phyloP scores from a whole-genome alignment of 208 protist species.

The Leishmania amazonensis region DNA sequence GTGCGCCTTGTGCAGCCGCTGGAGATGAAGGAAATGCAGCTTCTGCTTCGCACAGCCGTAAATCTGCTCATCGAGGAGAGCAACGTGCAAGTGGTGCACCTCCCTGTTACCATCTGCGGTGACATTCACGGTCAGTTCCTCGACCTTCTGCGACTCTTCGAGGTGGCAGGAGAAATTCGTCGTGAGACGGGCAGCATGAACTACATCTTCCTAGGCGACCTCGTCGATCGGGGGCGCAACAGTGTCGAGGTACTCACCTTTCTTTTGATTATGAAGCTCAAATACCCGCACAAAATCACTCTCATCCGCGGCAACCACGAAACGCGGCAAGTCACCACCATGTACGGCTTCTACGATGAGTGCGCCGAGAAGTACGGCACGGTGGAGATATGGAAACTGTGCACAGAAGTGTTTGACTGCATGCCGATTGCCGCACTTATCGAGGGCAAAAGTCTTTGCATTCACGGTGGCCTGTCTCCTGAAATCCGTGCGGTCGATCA shows the following conservation, averaged over 20 bases:
- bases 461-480: constrained; percentile 98
- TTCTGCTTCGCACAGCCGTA: constrained; percentile 60
- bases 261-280: constrained; percentile 93
- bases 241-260: constrained; percentile 94
- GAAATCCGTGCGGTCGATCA: constrained; percentile 91
- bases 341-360: constrained; percentile 95
- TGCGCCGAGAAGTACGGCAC: constrained; percentile 84
- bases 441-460: constrained; percentile 95
- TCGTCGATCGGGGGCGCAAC: constrained; percentile 96
- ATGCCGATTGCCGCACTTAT: constrained; percentile 98
- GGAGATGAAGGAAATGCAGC: constrained; percentile 68
- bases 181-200: constrained; percentile 61
- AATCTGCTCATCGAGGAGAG: constrained; percentile 86
- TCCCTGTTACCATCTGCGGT: constrained; percentile 98
- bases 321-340: constrained; percentile 79
- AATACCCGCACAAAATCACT: constrained; percentile 82
- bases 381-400: constrained; percentile 97
- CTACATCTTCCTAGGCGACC: constrained; percentile 96
- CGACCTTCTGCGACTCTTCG: constrained; percentile 96
- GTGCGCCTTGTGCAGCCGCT: constrained; percentile 60
- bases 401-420: constrained; percentile 99
- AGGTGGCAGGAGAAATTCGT: constrained; percentile 90
- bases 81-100: constrained; percentile 94
- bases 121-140: constrained; percentile 99
- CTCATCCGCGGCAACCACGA: constrained; percentile 94